Evolutionary conservation across 1,284 basidiomycete genomes (phyloP), one percentile per base, ranked within the genome.

Genomic region (Megacollybia platyphylla): DNA sequence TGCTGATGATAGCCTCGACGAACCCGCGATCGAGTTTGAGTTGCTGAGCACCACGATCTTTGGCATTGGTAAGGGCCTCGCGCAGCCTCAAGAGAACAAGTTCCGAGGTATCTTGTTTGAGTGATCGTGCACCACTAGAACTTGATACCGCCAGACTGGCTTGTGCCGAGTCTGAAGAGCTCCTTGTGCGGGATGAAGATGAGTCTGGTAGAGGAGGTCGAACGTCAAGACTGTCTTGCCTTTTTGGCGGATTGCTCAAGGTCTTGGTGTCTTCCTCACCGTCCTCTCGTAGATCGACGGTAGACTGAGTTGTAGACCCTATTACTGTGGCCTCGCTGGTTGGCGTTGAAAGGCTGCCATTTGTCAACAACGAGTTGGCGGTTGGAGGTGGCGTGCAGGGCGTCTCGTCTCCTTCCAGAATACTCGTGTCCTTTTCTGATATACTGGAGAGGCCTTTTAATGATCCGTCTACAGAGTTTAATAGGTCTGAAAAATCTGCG

Each of bases 21-120:
- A 94, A 76, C 37, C 64, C 70, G 20, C 76, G 67, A 51, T 93
- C 88, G 32, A 97, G 65, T 52, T 74, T 75, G 30, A 93, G 66
- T 42, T 79, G 77, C 41, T 73, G 69, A 8, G 70, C 67, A 3
- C 76, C 75, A 41, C 73, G 70, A 39, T 79, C 75, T 48, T 70
- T 76, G 6, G 85, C 79, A 46, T 79, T 71, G 2, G 69, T 61
- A 32, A 90, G 57, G 9, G 77, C 68, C 50, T 83, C 76, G 48
- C 74, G 73, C 42, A 88, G 58, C 37, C 72, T 61, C 39, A 63
- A 57, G 20, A 67, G 50, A 3, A 80, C 66, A 31, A 72, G 49
- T 41, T 79, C 73, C 13, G 68, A 51, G 2, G 62, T 54, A 39
- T 73, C 67, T 32, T 54, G 57, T 40, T 58, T 58, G 17, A 58